Conservation (phyloP, 1,139 yeast genomes). For the Zygosaccharomyces sapae region DNA sequence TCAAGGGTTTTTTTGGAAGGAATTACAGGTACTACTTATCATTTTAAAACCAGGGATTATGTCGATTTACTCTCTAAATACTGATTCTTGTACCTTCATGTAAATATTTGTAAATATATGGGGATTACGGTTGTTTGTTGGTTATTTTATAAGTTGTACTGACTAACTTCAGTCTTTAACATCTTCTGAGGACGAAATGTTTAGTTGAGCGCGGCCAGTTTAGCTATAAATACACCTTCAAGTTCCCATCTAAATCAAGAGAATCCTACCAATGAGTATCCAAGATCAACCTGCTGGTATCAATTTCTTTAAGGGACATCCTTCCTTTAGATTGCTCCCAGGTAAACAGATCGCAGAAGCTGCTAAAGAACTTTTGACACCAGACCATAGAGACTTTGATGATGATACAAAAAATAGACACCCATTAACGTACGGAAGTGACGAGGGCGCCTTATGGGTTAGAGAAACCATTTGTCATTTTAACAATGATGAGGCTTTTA, state of each 20-base stretch:
- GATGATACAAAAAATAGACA: conserved; percentile 58
- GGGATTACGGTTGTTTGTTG: background rate
- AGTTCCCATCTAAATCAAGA: background rate
- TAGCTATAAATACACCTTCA: background rate
- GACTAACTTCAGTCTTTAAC: background rate
- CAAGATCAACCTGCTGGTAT: conserved; percentile 28
- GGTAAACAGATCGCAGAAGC: conserved; percentile 53
- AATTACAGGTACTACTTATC: conserved; percentile 7
- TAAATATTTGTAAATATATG: background rate
- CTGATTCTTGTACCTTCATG: background rate
- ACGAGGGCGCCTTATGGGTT: conserved; percentile 68
- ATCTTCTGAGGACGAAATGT: background rate
- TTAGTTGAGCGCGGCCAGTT: no score
- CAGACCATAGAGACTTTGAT: conserved; percentile 50
- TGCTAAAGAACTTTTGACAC: conserved; percentile 47
- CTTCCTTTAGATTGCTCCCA: conserved; percentile 62
- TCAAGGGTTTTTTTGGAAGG: conserved; percentile 12
- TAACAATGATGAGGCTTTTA: conserved; percentile 43
- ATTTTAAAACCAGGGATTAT: conserved; percentile 5
- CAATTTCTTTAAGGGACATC: conserved; percentile 61
- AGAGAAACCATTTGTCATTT: conserved; percentile 54
- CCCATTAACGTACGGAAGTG: conserved; percentile 81
- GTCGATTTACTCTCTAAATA: background rate
- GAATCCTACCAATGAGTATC: conserved; percentile 5
- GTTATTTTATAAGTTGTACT: no score